These are phyloP conservation scores for Pseudocercospora cruenta DNA, from an alignment of 2,329 filamentous ascomycete species.

Conservation along the genomic window DNA sequence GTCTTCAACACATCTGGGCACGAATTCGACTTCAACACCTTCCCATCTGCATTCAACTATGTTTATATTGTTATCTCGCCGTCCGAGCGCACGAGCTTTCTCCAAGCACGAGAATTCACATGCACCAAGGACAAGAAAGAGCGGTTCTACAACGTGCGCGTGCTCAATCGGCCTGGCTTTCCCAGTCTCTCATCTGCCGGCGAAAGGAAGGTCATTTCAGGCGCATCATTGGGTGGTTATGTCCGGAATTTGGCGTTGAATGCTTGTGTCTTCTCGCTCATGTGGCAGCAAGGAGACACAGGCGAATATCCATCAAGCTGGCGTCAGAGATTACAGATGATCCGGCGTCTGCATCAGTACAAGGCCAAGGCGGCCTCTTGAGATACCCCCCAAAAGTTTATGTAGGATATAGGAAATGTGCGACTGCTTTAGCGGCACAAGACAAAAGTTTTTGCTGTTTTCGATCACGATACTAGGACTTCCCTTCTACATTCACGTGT, in stretches of 20 bases:
- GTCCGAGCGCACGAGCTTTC: conserved; percentile 75
- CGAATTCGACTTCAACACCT: conserved; percentile 86
- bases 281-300: conserved; percentile 73
- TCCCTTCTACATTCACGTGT: background rate
- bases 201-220: conserved; percentile 84
- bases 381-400: conserved; percentile 7
- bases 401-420: conserved; percentile 1
- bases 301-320: conserved; percentile 75
- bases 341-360: conserved; percentile 72
- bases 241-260: conserved; percentile 89
- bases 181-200: conserved; percentile 89
- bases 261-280: conserved; percentile 86
- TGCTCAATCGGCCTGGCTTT: conserved; percentile 85
- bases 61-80: conserved; percentile 96
- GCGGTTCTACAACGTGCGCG: conserved; percentile 83
- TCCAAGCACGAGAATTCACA: conserved; percentile 59
- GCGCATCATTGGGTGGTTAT: conserved; percentile 79
- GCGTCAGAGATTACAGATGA: conserved; percentile 83
- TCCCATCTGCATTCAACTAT: conserved; percentile 93
- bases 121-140: conserved; percentile 44
- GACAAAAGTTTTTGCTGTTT: background rate
- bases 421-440: conserved; percentile 7
- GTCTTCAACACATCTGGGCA: conserved; percentile 94
- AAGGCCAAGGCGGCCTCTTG: conserved; percentile 16
- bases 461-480: background rate